Base-by-base conservation (phyloP, 2,329 filamentous ascomycete species). In the Ophiosphaerella herpotricha region DNA sequence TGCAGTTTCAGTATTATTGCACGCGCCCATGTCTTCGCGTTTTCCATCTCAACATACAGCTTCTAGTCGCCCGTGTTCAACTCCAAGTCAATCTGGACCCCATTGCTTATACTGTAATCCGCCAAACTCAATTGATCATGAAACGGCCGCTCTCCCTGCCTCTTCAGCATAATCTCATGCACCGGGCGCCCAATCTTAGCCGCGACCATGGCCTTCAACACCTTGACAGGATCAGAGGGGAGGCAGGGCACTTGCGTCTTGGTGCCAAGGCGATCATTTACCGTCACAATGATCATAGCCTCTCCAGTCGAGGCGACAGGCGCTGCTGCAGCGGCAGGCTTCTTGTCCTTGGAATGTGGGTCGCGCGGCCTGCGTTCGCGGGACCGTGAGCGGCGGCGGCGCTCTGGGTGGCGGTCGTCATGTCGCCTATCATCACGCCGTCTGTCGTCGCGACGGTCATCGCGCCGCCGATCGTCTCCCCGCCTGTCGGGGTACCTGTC, bases 211-310 rank as follows among this genome's bases (percentile, higher is more conserved):
- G 91, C 87, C 77, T 97, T 97, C 77, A 97, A 91, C 53, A 92
- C 82, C 57, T 87, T 87, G 58, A 97, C 87, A 7, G 86, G 87
- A 75, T 97, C 93, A 3, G 85, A 88, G 0, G 90, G 86, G 49
- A 96, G 79, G 71, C 92, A 97, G 0, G 93, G 93, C 57, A 97
- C 94, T 44, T 90, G 88, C 13, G 92, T 90, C 68, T 96, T 96
- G n/a, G 93, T 97, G 11, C 93, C 93, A 32, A 97, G 78, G n/a
- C 93, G 84, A 74, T 97, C 93, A 72, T 97, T 97, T 68, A 97
- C 86, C 66, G 93, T 85, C 14, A 97, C 92, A 43, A 96, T 84
- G 60, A 97, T 97, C 88, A 97, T 95, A 48, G 91, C 87, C 68
- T 95, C 88, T 5, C 79, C 54, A 2, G 57, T 49, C 3, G 54